These are phyloP conservation scores for Pseudoneurospora amorphoporcata DNA, from an alignment of 495 filamentous ascomycete species.

Conservation along the genomic window DNA sequence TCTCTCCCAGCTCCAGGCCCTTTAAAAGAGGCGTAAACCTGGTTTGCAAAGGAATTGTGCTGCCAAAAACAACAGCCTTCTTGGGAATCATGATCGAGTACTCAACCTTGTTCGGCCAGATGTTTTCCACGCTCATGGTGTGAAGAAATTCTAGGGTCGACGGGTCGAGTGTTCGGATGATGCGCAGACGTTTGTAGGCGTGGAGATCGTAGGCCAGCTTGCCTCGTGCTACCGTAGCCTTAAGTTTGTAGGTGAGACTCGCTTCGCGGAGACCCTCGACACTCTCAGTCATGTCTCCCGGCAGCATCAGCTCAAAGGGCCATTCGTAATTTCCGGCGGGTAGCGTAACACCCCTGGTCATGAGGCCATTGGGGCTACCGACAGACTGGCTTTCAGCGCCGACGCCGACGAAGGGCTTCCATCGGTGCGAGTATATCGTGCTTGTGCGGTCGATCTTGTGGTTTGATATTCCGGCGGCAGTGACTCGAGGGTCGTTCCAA, in stretches of 20 bases:
- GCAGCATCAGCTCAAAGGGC: conserved; percentile 70
- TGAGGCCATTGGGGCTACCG: conserved; percentile 6
- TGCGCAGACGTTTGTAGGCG: conserved; percentile 67
- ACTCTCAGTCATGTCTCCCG: conserved; percentile 71
- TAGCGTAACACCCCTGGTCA: conserved; percentile 46
- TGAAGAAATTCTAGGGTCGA: conserved; percentile 74
- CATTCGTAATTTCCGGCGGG: conserved; percentile 80
- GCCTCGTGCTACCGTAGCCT: conserved; percentile 72
- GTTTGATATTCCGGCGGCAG: conserved; percentile 38
- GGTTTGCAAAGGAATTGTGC: conserved; percentile 67
- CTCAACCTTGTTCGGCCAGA: conserved; percentile 91
- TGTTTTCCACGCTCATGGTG: conserved; percentile 86
- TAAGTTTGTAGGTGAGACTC: conserved; percentile 78
- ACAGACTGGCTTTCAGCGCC: conserved; percentile 12
- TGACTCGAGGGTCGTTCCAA: conserved; percentile 40
- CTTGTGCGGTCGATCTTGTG: conserved; percentile 35
- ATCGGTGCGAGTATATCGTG: conserved; percentile 35
- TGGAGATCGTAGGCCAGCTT: conserved; percentile 72
- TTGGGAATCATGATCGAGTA: conserved; percentile 83
- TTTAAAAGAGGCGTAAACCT: conserved; percentile 76
- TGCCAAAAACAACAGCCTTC: conserved; percentile 87
- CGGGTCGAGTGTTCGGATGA: conserved; percentile 76
- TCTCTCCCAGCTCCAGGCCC: conserved; percentile 68
- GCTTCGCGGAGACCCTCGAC: conserved; percentile 76
- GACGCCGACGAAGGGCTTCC: conserved; percentile 37